Evolutionary conservation across 108 stramenopile genomes (phyloP), one percentile per base, ranked within the genome.

Genomic region (Nitzschia inconspicua): DNA sequence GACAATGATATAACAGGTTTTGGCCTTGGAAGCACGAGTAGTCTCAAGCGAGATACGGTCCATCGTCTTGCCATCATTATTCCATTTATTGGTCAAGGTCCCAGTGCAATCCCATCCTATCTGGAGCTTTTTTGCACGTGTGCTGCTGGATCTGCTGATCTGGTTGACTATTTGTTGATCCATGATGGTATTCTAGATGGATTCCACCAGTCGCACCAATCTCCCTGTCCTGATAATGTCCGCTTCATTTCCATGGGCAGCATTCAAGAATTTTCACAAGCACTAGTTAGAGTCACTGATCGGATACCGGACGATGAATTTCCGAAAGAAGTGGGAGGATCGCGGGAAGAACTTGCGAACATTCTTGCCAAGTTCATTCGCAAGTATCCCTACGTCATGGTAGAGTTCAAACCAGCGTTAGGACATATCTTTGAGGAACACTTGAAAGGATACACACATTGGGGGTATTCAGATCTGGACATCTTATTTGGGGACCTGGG

Each of bases 401-500:
- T 95, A 30, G 94, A 97, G 72, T 95, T 86, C 73, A 97, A 97
- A 75, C 94, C 96, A 0, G 91, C 94, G 19, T 73, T 91, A 31
- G 96, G 96, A 9, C 88, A 94, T 65, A 85, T 96, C 32, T 96
- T 95, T 71, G 57, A 66, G 16, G 84, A 89, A 0, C 88, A 83
- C 53, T 59, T 94, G 9, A 20, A 41, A 24, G 71, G 66, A 3
- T 97, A 97, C 56, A 54, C 89, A 2, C 96, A 97, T 48, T 97
- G 96, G 96, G 96, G 89, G 23, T 97, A 93, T 66, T 87, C 91
- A 6, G 96, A 97, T 76, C 56, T 97, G 42, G 96, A 97, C 50
- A 92, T 97, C 11, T 61, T 91, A 0, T 92, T 94, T 65, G 96
- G 96, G 3, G 94, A 97, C 56, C 75, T 97, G 57, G 47, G 77